Base-by-base conservation (phyloP, 1,284 basidiomycete genomes). In the Erythrobasidium hasegawianum region DNA sequence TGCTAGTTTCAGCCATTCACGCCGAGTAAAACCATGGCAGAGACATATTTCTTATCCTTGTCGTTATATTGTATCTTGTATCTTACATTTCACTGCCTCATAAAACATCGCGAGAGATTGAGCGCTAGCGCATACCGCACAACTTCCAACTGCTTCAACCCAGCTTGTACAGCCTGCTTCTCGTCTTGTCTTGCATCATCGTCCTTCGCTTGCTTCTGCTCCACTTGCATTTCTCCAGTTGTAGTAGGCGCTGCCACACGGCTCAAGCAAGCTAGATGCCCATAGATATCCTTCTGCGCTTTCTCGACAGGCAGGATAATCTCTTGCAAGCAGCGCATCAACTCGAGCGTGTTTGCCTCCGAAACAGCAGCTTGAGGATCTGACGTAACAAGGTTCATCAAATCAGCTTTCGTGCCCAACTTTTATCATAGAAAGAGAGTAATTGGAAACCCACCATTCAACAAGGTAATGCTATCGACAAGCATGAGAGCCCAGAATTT, bases 241-340 rank as follows among this genome's bases (percentile, higher is more conserved):
- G n/a, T n/a, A n/a, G n/a, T n/a, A n/a, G 50, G 20, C 39, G 38
- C 43, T 52, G n/a, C n/a, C n/a, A n/a, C n/a, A n/a, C n/a, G n/a
- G n/a, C n/a, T 68, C 16, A 75, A 50, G 16, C 61, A 43, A 9
- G 58, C 66, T 20, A 74, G 64, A 53, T 72, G 57, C 1, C 71
- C 70, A 29, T 73, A 71, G 13, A 72, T 52, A 49, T 75, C 74
- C 33, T 52, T 50, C 1, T 64, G 62, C 7, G 64, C 49, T 40
- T 50, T 52, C 4, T 60, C 56, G 49, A 72, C 65, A 18, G 71
- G 71, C 1, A 71, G 60, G 5, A 75, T 71, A 20, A 80, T 73
- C 33, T 80, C 79, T 64, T 81, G 78, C n/a, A 80, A 68, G 16
- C 78, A 72, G 1, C 79, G 73, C 61, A 81, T 73, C 20, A 81